Conservation (phyloP, 2,329 filamentous ascomycete species). For the Ascocoryne sarcoides region DNA sequence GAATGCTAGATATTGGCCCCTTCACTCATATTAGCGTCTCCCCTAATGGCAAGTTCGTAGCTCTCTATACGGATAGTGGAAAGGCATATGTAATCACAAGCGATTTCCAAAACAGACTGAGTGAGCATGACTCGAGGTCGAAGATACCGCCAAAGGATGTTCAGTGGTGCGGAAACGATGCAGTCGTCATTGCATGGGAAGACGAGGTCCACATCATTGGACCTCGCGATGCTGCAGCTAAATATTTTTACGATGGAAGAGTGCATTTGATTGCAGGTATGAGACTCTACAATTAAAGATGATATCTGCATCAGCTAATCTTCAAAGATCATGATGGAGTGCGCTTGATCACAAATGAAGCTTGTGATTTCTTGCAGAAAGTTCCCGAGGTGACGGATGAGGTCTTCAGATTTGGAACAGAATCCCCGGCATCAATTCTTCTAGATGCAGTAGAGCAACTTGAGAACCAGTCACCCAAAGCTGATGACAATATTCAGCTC, state of each 20-base stretch:
- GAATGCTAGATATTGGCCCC: conserved; percentile 81
- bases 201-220: conserved; percentile 94
- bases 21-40: conserved; percentile 88
- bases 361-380: conserved; percentile 96
- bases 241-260: conserved; percentile 83
- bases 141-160: conserved; percentile 79
- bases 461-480: conserved; percentile 89
- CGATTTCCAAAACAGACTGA: conserved; percentile 86
- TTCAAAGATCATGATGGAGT: conserved; percentile 69
- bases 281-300: conserved; percentile 12
- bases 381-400: conserved; percentile 80
- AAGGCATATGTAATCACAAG: conserved; percentile 89
- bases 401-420: conserved; percentile 81
- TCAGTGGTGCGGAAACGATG: conserved; percentile 94
- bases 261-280: conserved; percentile 82
- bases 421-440: conserved; percentile 83
- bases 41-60: conserved; percentile 80
- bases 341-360: conserved; percentile 79
- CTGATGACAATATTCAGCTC: conserved; percentile 93
- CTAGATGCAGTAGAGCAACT: conserved; percentile 87
- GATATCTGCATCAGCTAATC: no score
- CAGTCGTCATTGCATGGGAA: conserved; percentile 90
- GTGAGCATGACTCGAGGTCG: conserved; percentile 83
- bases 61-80: conserved; percentile 77
- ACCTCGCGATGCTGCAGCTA: conserved; percentile 64